Percentiles rank a stretch among this genome's conserved stretches.
Evolutionary conservation across 257 asterid species (phyloP).

Genomic region (Voacanga thouarsii): DNA sequence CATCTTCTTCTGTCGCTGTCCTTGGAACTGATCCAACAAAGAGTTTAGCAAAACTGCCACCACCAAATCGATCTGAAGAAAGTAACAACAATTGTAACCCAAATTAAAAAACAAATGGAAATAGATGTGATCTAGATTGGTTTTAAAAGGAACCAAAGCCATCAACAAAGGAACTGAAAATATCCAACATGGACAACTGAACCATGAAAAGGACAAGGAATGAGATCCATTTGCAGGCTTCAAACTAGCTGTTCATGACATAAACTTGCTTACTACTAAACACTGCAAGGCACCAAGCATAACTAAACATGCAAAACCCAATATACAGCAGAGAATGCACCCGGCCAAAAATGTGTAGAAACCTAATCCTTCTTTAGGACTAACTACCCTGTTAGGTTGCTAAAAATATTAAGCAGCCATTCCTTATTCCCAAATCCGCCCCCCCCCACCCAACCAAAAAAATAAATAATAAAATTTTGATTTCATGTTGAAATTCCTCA

Average conservation of each 20-base stretch:
- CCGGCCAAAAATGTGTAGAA: not conserved
- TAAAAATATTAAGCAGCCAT: not conserved
- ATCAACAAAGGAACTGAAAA: not conserved
- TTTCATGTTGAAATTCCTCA: not conserved
- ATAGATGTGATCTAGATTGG: not conserved
- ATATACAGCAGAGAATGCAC: not conserved
- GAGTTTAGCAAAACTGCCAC: slow-evolving; percentile 68
- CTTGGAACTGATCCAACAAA: slow-evolving; percentile 96
- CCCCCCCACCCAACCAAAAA: no score
- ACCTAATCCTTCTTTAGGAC: not conserved
- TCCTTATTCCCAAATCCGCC: not conserved
- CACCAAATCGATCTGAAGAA: slow-evolving; percentile 52
- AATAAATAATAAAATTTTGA: not conserved
- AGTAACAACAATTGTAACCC: not conserved
- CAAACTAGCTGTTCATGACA: not conserved
- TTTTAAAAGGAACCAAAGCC: not conserved
- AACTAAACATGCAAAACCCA: not conserved
- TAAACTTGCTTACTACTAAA: not conserved
- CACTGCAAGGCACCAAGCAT: not conserved
- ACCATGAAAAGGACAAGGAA: not conserved
- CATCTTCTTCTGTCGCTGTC: slow-evolving; percentile 81
- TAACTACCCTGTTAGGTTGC: not conserved
- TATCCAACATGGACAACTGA: not conserved
- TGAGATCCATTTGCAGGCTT: not conserved
- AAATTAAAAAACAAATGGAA: not conserved